These are phyloP conservation scores for Flaveria linearis DNA, from an alignment of 129 eudicot species.

Conservation along the genomic window DNA sequence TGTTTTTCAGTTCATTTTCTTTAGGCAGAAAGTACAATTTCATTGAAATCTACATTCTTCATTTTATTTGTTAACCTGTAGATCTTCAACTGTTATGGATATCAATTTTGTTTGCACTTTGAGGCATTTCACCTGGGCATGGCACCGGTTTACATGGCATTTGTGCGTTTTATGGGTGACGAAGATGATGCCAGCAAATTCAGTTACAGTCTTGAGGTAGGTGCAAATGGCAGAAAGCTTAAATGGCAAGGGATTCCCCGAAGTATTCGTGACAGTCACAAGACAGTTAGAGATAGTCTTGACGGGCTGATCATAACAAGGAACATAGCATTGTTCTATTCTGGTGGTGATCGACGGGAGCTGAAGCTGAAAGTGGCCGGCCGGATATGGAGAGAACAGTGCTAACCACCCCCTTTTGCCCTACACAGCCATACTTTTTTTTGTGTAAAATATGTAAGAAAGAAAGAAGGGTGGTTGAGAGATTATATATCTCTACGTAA, in stretches of 20 bases:
- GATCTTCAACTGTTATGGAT: constrained; percentile 64
- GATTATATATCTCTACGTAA: neutral
- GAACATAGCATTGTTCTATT: constrained; percentile 53
- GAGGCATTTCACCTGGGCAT: constrained; percentile 57
- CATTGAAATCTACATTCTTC: neutral
- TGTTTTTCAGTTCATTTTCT: neutral
- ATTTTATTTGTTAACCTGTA: constrained; percentile 11
- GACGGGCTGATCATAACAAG: constrained; percentile 56
- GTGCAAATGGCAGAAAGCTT: constrained; percentile 50
- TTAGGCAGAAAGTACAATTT: neutral
- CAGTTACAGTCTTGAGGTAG: constrained; percentile 55
- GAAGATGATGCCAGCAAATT: constrained; percentile 59
- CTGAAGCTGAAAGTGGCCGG: constrained; percentile 62
- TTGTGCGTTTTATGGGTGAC: constrained; percentile 64
- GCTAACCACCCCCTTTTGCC: neutral
- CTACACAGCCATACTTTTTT: neutral
- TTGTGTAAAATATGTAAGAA: neutral
- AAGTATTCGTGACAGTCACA: constrained; percentile 63
- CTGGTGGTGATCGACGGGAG: constrained; percentile 56
- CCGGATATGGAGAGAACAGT: constrained; percentile 57
- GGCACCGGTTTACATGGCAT: constrained; percentile 67
- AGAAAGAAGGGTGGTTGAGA: neutral
- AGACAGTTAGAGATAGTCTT: constrained; percentile 51
- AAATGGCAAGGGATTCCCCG: constrained; percentile 66
- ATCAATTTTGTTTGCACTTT: constrained; percentile 70